Evolutionary conservation across 2,329 filamentous ascomycete genomes (phyloP).

Genomic region (Ophiostoma populinum): DNA sequence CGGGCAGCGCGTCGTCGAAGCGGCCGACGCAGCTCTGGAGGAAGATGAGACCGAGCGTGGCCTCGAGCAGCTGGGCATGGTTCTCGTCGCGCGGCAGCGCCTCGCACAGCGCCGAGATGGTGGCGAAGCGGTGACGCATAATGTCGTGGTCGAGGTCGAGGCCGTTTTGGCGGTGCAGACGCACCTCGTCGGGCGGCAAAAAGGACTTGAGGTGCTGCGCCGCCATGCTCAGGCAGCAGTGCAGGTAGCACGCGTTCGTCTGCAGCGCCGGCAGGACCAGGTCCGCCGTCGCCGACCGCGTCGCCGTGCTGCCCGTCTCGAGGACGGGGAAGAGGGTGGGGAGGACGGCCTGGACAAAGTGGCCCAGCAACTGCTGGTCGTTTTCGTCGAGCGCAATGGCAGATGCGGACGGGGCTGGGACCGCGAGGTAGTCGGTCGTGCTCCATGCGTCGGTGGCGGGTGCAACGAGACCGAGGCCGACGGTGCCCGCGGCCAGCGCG

Average conservation of each 20-base stretch:
- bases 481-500: neutral
- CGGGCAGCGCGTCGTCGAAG: constrained; percentile 66
- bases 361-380: constrained; percentile 72
- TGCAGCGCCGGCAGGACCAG: constrained; percentile 77
- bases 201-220: constrained; percentile 83
- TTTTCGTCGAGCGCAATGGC: constrained; percentile 72
- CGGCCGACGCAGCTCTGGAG: constrained; percentile 86
- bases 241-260: constrained; percentile 81
- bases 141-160: constrained; percentile 80
- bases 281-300: constrained; percentile 61
- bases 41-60: constrained; percentile 86
- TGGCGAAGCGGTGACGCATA: constrained; percentile 77
- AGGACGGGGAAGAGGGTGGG: constrained; percentile 84
- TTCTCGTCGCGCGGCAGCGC: constrained; percentile 64
- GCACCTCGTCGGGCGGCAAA: constrained; percentile 17
- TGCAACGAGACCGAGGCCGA: constrained; percentile 2
- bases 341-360: constrained; percentile 78
- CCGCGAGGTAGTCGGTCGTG: too few species aligned
- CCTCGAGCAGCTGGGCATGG: constrained; percentile 78
- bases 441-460: too few species aligned
- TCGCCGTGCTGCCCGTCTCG: constrained; percentile 71
- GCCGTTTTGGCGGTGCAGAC: constrained; percentile 23
- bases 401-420: constrained; percentile 21
- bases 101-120: constrained; percentile 71
- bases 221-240: constrained; percentile 87